Percentiles rank a stretch among this genome's conserved stretches.
Conservation (phyloP, 2,329 filamentous ascomycete species). For the Pleurostoma richardsiae region DNA sequence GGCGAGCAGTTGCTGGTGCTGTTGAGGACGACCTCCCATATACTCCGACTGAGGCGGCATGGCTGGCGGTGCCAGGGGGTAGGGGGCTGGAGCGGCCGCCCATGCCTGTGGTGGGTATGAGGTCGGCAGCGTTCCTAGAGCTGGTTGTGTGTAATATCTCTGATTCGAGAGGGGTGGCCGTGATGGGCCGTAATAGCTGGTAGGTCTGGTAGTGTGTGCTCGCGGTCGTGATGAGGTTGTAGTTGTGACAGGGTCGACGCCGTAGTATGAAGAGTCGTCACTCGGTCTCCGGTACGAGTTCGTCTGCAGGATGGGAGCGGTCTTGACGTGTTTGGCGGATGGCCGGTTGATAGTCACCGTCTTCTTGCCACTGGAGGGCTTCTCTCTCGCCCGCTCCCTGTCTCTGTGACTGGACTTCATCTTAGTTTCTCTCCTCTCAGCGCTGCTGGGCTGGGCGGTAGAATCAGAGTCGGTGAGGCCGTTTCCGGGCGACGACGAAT, state of each 20-base stretch:
- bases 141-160: conserved; percentile 25
- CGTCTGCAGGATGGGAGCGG: conserved; percentile 20
- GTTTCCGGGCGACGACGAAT: conserved; percentile 28
- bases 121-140: conserved; percentile 17
- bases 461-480: conserved; percentile 37
- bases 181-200: conserved; percentile 28
- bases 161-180: conserved; percentile 30
- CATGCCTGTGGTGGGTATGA: conserved; percentile 19
- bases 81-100: conserved; percentile 13
- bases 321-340: conserved; percentile 31
- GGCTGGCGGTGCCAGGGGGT: conserved; percentile 7
- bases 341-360: conserved; percentile 7
- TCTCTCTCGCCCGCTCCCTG: conserved; percentile 19
- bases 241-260: conserved; percentile 24
- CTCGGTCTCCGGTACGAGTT: conserved; percentile 21
- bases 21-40: background rate
- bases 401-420: conserved; percentile 17
- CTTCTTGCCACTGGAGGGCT: conserved; percentile 13
- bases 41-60: conserved; percentile 6
- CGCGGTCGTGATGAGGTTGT: conserved; percentile 29
- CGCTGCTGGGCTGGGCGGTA: conserved; percentile 29
- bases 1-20: too few species aligned
- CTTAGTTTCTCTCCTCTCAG: conserved; percentile 23
- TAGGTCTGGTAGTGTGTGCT: conserved; percentile 28
- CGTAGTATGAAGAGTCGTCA: conserved; percentile 33